These are phyloP conservation scores for Ogataea degrootiae DNA, from an alignment of 805 yeast species.

Conservation along the genomic window DNA sequence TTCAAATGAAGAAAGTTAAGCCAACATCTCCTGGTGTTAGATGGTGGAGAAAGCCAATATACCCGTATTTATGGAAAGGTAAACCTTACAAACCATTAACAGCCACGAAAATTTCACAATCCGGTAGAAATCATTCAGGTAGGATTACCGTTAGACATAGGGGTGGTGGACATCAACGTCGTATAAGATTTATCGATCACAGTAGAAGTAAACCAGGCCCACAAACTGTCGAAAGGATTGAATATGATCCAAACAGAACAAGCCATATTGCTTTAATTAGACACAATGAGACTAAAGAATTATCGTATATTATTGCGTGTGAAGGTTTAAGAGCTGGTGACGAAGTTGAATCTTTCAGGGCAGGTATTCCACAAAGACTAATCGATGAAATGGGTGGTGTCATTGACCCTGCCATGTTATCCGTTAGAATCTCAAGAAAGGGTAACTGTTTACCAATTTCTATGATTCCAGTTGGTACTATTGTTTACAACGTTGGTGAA, in stretches of 20 bases:
- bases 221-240: slow-evolving; percentile 80
- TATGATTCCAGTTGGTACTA: slow-evolving; percentile 93
- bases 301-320: slow-evolving; percentile 82
- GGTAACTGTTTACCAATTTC: slow-evolving; percentile 92
- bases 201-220: slow-evolving; percentile 62
- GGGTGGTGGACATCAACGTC: slow-evolving; percentile 94
- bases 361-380: slow-evolving; percentile 77
- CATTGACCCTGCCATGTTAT: slow-evolving; percentile 85
- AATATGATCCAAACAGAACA: slow-evolving; percentile 92
- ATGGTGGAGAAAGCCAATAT: slow-evolving; percentile 85
- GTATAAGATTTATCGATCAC: slow-evolving; percentile 80
- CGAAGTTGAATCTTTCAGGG: slow-evolving; percentile 78
- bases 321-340: slow-evolving; percentile 95
- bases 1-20: slow-evolving; percentile 67
- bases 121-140: slow-evolving; percentile 90
- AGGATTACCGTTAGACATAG: slow-evolving; percentile 87
- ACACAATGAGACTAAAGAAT: slow-evolving; percentile 54
- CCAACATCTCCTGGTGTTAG: slow-evolving; percentile 84
- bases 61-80: slow-evolving; percentile 83
- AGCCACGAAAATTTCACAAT: slow-evolving; percentile 59
- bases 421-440: slow-evolving; percentile 80
- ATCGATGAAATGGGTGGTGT: slow-evolving; percentile 84
- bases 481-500: slow-evolving; percentile 83
- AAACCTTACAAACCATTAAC: slow-evolving; percentile 76
- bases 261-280: slow-evolving; percentile 86